A percentile compares a stretch with the other conserved stretches of the same genome.
Evolutionary conservation across 768 basidiomycete genomes (phyloP).

Genomic region (Atractiella rhizophila): DNA sequence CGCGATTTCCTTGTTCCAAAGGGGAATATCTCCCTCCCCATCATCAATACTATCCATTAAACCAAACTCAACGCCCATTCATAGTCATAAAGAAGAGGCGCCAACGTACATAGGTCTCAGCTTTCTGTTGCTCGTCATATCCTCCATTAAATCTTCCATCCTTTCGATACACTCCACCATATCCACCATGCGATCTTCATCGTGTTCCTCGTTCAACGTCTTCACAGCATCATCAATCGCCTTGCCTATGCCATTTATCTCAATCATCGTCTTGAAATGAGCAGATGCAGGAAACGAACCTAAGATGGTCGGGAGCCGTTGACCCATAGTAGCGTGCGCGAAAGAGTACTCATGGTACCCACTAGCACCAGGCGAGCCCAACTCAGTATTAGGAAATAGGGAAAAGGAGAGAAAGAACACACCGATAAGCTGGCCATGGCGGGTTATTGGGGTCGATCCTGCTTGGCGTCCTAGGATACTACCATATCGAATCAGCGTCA

Average conservation of each 20-base stretch:
- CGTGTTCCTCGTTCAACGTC: constrained; percentile 46
- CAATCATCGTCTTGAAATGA: too few relatives aligned
- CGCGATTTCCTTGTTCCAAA: constrained; percentile 94
- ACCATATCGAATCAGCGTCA: not conserved
- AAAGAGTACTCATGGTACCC: constrained; percentile 31
- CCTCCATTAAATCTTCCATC: constrained; percentile 69
- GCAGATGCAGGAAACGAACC: too few relatives aligned
- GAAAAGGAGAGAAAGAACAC: not conserved
- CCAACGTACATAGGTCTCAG: not conserved
- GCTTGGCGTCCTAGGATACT: too few relatives aligned
- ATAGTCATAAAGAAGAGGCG: not conserved
- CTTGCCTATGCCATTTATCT: too few relatives aligned
- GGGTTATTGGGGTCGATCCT: constrained; percentile 25
- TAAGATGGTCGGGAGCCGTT: constrained; percentile 79
- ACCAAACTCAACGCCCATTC: too few relatives aligned
- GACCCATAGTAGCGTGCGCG: constrained; percentile 80
- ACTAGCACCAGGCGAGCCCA: constrained; percentile 13
- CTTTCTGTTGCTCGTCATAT: constrained; percentile 32
- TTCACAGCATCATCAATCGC: constrained; percentile 74
- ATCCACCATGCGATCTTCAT: constrained; percentile 58
- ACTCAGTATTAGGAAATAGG: not conserved
- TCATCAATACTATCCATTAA: constrained; percentile 87
- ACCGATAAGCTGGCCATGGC: constrained; percentile 24
- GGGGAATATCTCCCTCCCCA: constrained; percentile 64
- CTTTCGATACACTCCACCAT: constrained; percentile 63